Base-by-base conservation (phyloP, 2,329 filamentous ascomycete species). In the Hypoxylon sp. region DNA sequence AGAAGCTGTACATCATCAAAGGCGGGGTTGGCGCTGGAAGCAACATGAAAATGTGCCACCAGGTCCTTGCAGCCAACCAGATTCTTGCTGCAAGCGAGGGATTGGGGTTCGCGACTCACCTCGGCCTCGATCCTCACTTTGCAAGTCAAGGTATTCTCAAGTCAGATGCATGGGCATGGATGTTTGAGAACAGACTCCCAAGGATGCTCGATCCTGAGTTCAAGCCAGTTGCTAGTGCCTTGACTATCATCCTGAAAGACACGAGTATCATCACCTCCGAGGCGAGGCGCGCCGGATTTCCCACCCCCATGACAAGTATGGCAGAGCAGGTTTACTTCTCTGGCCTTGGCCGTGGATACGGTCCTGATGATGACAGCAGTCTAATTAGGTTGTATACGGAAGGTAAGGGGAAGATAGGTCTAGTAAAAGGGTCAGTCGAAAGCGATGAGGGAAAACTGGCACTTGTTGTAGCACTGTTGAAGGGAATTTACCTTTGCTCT, bases 251-350 rank as follows among this genome's bases (percentile, higher is more conserved):
- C 67, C 71, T 87, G 37, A 90, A 90, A 79, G 88, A 90, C 76
- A 81, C 83, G 75, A 84, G 86, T 54, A 92, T 92, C 78, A 91
- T 92, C 76, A 92, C 90, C 1, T 86, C 87, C 26, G 89, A 88
- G 64, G 89, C 89, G 0, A 82, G 89, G 19, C 81, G 86, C 46
- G 79, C 82, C 59, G 81, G 82, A 29, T 92, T 91, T 76, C 85
- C 88, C 0, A 85, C 85, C 0, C 88, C 88, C 0, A 85, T 93
- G 75, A 87, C 86, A 61, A 85, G 84, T 39, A 83, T 85, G 0
- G 89, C 90, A 10, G 90, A 92, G 78, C 89, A 91, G 77, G 83
- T 87, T 29, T 92, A 91, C 75, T 85, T 91, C 61, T 79, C 86
- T 29, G 88, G 85, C 13, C 78, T 91, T 6, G 82, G 86, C 24